These are phyloP conservation scores for Exophiala sp. DNA, from an alignment of 2,329 filamentous ascomycete species.

Conservation along the genomic window DNA sequence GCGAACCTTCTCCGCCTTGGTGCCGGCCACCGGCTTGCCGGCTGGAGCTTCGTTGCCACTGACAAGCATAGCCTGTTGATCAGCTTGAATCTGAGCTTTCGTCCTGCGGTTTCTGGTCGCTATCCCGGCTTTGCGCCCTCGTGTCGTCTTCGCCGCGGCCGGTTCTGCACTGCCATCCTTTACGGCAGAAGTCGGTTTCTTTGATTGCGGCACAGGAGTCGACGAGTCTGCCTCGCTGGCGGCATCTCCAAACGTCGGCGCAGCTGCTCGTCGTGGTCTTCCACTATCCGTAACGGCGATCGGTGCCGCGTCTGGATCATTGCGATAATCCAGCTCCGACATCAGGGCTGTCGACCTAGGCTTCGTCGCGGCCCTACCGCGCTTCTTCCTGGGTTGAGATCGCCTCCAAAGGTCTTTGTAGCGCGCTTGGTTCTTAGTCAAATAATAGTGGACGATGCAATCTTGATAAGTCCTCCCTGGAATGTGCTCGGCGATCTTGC, in stretches of 20 bases:
- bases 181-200: constrained; percentile 28
- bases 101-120: constrained; percentile 26
- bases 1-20: constrained; percentile 19
- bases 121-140: constrained; percentile 27
- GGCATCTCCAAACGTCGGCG: constrained; percentile 44
- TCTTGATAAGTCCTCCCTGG: constrained; percentile 44
- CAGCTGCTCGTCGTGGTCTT: constrained; percentile 45
- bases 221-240: constrained; percentile 30
- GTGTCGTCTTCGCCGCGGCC: constrained; percentile 23
- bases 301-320: constrained; percentile 36
- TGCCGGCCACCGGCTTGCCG: constrained; percentile 10
- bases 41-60: constrained; percentile 18
- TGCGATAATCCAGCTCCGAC: constrained; percentile 43
- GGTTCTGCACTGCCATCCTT: constrained; percentile 31
- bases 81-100: constrained; percentile 28
- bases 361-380: constrained; percentile 34
- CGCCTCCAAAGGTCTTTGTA: constrained; percentile 47
- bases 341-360: constrained; percentile 46
- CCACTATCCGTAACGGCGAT: constrained; percentile 46
- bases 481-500: constrained; percentile 45
- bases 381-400: constrained; percentile 39
- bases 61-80: constrained; percentile 17
- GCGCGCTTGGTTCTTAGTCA: constrained; percentile 46
- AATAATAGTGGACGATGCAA: constrained; percentile 48
- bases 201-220: constrained; percentile 31